A percentile compares a stretch with the other conserved stretches of the same genome.
Conservation (phyloP, 192 early-diverging fungal genomes). For the Phycomyces blakesleeanus region DNA sequence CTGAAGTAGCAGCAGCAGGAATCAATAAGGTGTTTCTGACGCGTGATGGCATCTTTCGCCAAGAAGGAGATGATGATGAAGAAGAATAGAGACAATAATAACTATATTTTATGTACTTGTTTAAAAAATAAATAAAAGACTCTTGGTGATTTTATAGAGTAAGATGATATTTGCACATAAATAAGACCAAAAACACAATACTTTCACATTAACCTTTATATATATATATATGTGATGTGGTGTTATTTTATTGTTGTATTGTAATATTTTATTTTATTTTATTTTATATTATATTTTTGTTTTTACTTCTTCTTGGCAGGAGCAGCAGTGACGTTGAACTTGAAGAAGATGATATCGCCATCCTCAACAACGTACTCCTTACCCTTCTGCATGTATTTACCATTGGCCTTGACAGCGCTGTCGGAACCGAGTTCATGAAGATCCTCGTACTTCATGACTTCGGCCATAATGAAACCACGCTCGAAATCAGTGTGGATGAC, state of each 20-base stretch:
- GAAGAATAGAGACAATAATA: background rate
- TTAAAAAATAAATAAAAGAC: background rate
- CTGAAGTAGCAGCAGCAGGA: background rate
- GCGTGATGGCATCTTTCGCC: background rate
- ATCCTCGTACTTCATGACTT: constrained; percentile 88
- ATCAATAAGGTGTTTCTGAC: background rate
- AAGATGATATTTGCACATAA: background rate
- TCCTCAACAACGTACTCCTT: constrained; percentile 90
- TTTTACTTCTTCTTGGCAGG: constrained; percentile 24
- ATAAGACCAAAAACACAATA: too few relatives aligned
- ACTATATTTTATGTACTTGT: background rate
- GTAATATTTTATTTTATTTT: too few relatives aligned
- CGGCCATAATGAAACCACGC: constrained; percentile 90
- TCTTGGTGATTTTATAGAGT: background rate
- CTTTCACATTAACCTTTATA: too few relatives aligned
- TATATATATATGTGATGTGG: too few relatives aligned
- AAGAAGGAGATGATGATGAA: background rate
- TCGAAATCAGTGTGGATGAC: constrained; percentile 88
- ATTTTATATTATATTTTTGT: background rate
- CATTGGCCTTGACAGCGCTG: constrained; percentile 83
- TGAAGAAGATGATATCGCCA: constrained; percentile 88
- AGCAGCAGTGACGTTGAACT: constrained; percentile 32
- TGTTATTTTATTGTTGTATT: too few relatives aligned
- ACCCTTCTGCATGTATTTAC: constrained; percentile 88
- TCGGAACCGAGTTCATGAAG: constrained; percentile 82